Evolutionary conservation across 805 yeast species (phyloP), one percentile per base, ranked within the genome.

Genomic region (Candida hungchunana): DNA sequence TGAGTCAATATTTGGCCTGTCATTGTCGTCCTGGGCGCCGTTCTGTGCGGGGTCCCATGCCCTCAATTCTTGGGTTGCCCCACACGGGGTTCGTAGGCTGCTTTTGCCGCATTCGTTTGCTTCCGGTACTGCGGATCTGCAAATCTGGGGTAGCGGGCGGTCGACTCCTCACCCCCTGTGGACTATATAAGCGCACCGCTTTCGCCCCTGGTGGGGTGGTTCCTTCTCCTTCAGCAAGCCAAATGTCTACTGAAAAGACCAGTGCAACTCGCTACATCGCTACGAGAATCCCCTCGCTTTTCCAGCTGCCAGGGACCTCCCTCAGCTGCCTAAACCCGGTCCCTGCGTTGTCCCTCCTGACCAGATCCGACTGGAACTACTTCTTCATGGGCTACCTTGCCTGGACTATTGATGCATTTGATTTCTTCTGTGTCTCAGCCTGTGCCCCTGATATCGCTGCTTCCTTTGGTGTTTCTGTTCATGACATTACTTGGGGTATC

Each of bases 361-460:
- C 58, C 7, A 42, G 53, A 7, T 56, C 52, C 18, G 65, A 72
- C 39, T 80, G 87, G 84, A 66, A 69, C 40, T 73, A 71, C 40
- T 78, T 80, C 50, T 48, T 66, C 17, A 64, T 77, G 50, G 86
- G 83, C 2, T 73, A 76, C 47, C 54, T 62, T 22, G 82, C 78
- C 22, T 82, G 89, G 88, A 67, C 82, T 3, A 67, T 79, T 70
- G 89, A 80, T 48, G 79, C 86, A 3, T 71, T 81, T 56, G 88
- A 81, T 49, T 82, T 77, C 59, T 82, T 82, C 52, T 62, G 75
- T 19, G 79, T 77, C 8, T 70, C 82, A 10, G 65, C 79, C 31
- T 71, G 76, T 36, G 79, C 73, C 4, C 39, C 69, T 2, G 56
- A 63, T 3, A 64, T 82, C 34, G 80, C 85, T 20, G 48, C 55